Evolutionary conservation across 768 basidiomycete species (phyloP).

Genomic region (Naganishia kalamii): DNA sequence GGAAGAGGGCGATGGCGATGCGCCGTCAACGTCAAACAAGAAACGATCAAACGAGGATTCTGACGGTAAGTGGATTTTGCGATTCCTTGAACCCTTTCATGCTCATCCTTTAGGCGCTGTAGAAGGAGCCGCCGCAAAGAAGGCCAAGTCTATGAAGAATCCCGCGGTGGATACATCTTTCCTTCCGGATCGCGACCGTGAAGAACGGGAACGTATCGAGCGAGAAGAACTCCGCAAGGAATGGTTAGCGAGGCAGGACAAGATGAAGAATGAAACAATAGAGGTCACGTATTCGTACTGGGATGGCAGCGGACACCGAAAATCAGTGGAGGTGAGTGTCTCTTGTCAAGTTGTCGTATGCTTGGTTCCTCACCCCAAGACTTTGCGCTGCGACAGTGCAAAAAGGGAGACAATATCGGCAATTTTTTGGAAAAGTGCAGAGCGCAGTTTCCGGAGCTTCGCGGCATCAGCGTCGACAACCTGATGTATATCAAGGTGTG

Average conservation of each 20-base stretch:
- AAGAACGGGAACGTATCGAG: conserved; percentile 81
- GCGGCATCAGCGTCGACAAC: conserved; percentile 86
- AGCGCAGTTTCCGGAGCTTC: conserved; percentile 82
- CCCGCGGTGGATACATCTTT: conserved; percentile 96
- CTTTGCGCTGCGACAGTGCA: conserved; percentile 60
- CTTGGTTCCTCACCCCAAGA: neutral
- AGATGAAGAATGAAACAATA: conserved; percentile 65
- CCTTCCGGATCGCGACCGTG: conserved; percentile 93
- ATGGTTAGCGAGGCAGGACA: conserved; percentile 71
- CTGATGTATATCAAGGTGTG: conserved; percentile 98
- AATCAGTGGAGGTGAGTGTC: conserved; percentile 70
- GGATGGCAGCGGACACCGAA: conserved; percentile 96
- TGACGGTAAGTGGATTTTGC: conserved; percentile 11
- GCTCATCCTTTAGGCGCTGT: too few relatives aligned
- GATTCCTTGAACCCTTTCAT: neutral
- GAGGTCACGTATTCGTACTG: conserved; percentile 95
- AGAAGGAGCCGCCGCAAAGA: conserved; percentile 51
- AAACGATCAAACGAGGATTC: conserved; percentile 30
- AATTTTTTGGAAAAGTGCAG: conserved; percentile 87
- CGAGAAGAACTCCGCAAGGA: conserved; percentile 81
- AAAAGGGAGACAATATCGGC: conserved; percentile 87
- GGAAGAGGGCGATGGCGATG: conserved; percentile 34
- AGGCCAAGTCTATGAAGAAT: conserved; percentile 82
- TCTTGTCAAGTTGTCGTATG: neutral
- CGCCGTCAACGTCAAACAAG: conserved; percentile 1